Conservation (phyloP, 1,139 yeast species). For the Protomyces lactucae-debilis region DNA sequence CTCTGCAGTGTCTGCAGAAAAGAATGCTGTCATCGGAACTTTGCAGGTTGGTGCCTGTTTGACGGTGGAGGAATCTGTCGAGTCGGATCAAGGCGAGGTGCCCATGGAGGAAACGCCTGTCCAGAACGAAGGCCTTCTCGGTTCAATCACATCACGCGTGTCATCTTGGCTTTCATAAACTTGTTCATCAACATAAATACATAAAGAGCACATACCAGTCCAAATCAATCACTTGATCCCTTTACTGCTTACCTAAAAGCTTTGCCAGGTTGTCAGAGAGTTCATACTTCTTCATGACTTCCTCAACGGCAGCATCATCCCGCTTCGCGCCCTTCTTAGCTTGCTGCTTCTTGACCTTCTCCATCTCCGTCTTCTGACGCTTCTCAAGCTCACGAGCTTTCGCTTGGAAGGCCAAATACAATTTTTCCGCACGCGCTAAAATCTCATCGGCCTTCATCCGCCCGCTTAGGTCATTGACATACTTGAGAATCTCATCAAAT, state of each 20-base stretch:
- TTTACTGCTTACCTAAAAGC: background rate
- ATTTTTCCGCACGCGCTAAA: constrained; percentile 16
- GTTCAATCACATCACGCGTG: background rate
- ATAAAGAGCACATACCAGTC: background rate
- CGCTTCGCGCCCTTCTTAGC: background rate
- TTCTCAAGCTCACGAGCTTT: constrained; percentile 13
- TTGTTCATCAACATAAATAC: background rate
- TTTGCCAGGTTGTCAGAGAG: background rate
- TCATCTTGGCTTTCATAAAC: background rate
- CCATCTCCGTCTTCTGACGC: constrained; percentile 1
- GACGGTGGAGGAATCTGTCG: background rate
- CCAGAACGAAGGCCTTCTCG: background rate
- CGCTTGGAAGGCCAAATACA: constrained; percentile 23
- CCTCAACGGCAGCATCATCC: background rate
- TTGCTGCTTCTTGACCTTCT: background rate
- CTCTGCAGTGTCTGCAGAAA: background rate
- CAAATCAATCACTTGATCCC: background rate
- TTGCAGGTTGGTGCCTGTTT: background rate
- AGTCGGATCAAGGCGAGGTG: background rate
- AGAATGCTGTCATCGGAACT: background rate
- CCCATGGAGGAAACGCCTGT: background rate
- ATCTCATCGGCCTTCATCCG: constrained; percentile 20
- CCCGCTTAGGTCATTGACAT: constrained; percentile 68
- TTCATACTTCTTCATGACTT: background rate
- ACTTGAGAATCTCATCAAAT: constrained; percentile 88